Base-by-base conservation (phyloP, 306 rosid species). In the Astragalus membranaceus region DNA sequence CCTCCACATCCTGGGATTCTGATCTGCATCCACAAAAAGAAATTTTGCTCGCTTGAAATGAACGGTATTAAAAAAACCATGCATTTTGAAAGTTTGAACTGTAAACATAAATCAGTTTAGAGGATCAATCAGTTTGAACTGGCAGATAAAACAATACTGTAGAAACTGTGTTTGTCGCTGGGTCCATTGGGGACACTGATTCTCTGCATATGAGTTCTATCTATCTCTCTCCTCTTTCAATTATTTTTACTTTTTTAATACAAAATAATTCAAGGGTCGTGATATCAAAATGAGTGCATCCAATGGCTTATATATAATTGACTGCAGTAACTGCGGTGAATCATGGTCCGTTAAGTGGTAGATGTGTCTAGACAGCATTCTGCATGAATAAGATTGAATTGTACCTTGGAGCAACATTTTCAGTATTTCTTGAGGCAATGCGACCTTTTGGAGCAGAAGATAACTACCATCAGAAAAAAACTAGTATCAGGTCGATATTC, bases 401-500 rank as follows among this genome's bases (percentile, higher is more conserved):
- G 11, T 79, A 88, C 96, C 96, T 78, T 20, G 83, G 61, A 78
- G 81, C 82, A 52, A 79, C 87, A 83, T 80, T 84, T 83, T 76
- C 84, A 17, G 86, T 66, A 70, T 70, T 88, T 44, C 90, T 90
- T 50, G 96, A 73, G 65, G 88, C 90, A 84, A 93, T 90, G 68
- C 91, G 89, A 47, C 98, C 98, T 82, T 93, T 93, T 20, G 98
- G 98, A 54, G 98, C 98, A 10, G 98, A 90, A 49, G 98, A 93
- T 75, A 93, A 83, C 98, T 93, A 78, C 50, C 65, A 74, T 60
- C 52, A 64, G 17, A 35, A 42, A 33, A 66, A n/a, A 75, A 5
- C 70, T 20, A 54, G 51, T 14, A 46, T 78, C 73, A 78, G 41
- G 36, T 0, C 54, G 65, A 20, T 48, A 79, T 67, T 65, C 41